These are phyloP conservation scores for Aureobasidium leucospermi DNA, from an alignment of 2,329 filamentous ascomycete species.

Conservation along the genomic window DNA sequence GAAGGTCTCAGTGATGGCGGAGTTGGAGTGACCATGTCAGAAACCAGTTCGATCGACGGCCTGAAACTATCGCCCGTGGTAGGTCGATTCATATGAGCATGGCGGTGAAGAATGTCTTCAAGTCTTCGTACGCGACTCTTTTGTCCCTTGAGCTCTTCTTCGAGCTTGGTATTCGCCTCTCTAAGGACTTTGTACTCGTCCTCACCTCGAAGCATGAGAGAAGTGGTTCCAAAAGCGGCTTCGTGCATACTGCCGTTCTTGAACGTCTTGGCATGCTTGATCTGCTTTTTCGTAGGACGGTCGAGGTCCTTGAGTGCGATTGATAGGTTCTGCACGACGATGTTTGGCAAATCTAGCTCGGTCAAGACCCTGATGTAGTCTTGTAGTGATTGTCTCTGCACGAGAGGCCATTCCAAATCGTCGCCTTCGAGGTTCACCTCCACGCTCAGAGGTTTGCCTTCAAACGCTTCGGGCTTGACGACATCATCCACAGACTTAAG, in stretches of 20 bases:
- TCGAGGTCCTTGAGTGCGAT: constrained; percentile 74
- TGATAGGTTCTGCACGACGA: constrained; percentile 62
- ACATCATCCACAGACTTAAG: constrained; percentile 73
- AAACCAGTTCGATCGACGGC: constrained; percentile 16
- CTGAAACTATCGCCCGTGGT: constrained; percentile 28
- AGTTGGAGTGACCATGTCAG: constrained; percentile 8
- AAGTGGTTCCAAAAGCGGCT: constrained; percentile 77
- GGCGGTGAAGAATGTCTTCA: constrained; percentile 85
- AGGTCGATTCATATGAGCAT: constrained; percentile 51
- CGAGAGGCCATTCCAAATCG: constrained; percentile 71
- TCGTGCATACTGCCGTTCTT: constrained; percentile 96
- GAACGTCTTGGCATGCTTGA: constrained; percentile 83
- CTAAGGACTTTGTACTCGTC: constrained; percentile 60
- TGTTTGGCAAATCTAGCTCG: constrained; percentile 56
- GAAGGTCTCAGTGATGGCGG: constrained; percentile 27
- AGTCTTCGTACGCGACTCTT: constrained; percentile 87
- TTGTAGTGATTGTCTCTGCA: constrained; percentile 68
- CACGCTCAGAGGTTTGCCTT: constrained; percentile 65
- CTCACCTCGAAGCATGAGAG: constrained; percentile 76
- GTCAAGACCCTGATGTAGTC: constrained; percentile 63
- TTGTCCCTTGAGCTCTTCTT: constrained; percentile 66
- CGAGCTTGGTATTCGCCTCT: constrained; percentile 50
- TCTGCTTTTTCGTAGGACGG: constrained; percentile 76
- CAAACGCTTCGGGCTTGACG: constrained; percentile 58
- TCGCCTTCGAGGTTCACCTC: constrained; percentile 80